Conservation (phyloP, 108 stramenopile species). For the Schizochytrium sp. region DNA sequence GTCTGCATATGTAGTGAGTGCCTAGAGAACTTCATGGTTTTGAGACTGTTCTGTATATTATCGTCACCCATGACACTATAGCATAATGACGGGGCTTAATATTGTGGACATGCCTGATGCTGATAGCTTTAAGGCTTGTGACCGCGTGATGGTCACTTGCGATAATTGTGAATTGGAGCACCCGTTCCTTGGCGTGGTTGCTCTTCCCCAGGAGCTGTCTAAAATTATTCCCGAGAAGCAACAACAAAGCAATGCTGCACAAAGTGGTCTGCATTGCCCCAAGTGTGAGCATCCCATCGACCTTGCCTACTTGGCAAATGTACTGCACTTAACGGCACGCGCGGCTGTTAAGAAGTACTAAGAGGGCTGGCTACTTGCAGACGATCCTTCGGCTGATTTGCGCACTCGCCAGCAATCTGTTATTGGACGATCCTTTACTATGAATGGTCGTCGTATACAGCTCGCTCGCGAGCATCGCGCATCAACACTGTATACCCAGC, state of each 20-base stretch:
- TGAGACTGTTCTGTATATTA: no score
- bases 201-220: not conserved
- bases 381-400: slow-evolving; percentile 65
- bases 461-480: slow-evolving; percentile 69
- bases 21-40: no score
- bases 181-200: slow-evolving; percentile 65
- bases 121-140: not conserved
- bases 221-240: slow-evolving; percentile 44
- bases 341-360: slow-evolving; percentile 70
- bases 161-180: not conserved
- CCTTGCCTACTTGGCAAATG: slow-evolving; percentile 69
- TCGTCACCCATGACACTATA: no score
- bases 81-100: not conserved
- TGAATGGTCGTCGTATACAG: slow-evolving; percentile 70
- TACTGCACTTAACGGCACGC: slow-evolving; percentile 71
- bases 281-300: slow-evolving; percentile 69
- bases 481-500: slow-evolving; percentile 72
- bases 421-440: slow-evolving; percentile 68
- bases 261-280: slow-evolving; percentile 58
- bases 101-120: slow-evolving; percentile 52
- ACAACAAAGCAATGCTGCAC: slow-evolving; percentile 48
- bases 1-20: no score
- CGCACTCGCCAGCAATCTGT: slow-evolving; percentile 76
- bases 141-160: not conserved
- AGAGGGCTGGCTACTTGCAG: slow-evolving; percentile 72